Percentiles rank a stretch among this genome's conserved stretches.
Conservation (phyloP, 1,139 yeast genomes). For the Pichia sp. region DNA sequence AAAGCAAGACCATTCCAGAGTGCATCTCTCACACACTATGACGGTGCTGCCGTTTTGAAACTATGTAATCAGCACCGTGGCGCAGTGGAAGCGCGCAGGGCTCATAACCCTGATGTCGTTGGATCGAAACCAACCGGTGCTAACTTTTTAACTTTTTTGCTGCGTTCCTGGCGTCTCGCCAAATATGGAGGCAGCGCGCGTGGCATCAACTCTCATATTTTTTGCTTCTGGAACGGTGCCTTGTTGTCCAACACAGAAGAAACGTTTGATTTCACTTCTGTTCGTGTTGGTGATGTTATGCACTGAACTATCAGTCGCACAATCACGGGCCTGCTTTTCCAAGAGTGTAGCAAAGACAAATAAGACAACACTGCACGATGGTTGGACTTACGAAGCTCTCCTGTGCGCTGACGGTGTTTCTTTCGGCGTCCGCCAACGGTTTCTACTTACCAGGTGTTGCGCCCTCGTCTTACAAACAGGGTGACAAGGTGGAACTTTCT, state of each 20-base stretch:
- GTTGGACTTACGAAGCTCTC: conserved; percentile 2
- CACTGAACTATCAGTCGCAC: background rate
- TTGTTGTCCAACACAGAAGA: background rate
- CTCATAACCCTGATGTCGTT: conserved; percentile 97
- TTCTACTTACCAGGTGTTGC: conserved; percentile 95
- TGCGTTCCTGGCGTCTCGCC: background rate
- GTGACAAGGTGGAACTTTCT: conserved; percentile 67
- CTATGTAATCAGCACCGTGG: conserved; percentile 24
- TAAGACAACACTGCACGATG: background rate
- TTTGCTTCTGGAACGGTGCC: background rate
- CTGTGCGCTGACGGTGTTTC: background rate
- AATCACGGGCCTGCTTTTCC: background rate
- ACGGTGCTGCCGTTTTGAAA: background rate
- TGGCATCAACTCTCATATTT: background rate
- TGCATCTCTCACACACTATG: background rate
- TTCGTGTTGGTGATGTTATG: background rate
- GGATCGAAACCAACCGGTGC: conserved; percentile 99
- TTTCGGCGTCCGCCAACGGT: conserved; percentile 34
- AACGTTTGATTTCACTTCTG: background rate
- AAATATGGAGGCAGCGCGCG: background rate
- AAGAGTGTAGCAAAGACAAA: background rate
- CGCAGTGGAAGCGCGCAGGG: conserved; percentile 33
- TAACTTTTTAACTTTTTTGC: conserved; percentile 36
- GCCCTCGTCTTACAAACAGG: conserved; percentile 77
- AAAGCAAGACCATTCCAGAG: too few relatives aligned